Evolutionary conservation across 768 basidiomycete species (phyloP), one percentile per base, ranked within the genome.

Genomic region (Pleurotus cornucopiae): DNA sequence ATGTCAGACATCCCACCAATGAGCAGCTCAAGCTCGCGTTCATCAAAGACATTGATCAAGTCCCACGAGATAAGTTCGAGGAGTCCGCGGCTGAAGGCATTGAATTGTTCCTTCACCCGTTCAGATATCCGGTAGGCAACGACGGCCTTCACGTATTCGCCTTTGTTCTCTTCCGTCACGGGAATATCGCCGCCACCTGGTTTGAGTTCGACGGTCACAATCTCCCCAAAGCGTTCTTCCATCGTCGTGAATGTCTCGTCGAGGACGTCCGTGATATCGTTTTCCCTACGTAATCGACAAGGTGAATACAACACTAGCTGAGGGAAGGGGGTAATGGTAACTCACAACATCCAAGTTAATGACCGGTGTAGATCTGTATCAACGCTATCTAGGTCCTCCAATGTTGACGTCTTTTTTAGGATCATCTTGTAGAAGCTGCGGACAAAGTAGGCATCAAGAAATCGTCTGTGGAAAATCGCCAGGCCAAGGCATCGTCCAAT

Each of bases 1-100:
- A 93, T 92, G 67, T 94, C 92, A 30, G 89, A 85, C 86, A 95
- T 93, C 54, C 94, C 94, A 58, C 94, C 93, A 59, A 96, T 94
- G 60, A 96, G 75, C 53, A 95, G 70, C 71, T 94, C 92, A 3
- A 95, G 74, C 63, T 96, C 94, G 55, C 90, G 79, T 68, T 95
- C 93, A 66, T 96, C 94, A 63, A 96, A 95, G 2, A 95, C 91
- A 62, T 84, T 85, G 67, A 96, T 79, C 51, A 95, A 77, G 62
- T 94, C 91, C 58, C 83, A 75, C 5, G 94, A 91, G 60, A 94
- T 83, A 49, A 94, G 77, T 63, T 95, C 94, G 61, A 86, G 78
- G 56, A 95, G 83, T 6, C 94, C 94, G 53, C 83, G 82, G 82
- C 90, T 86, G 73, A 96, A 91, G 2, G 93, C 85, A 52, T 85